Conservation (phyloP, 1,284 basidiomycete genomes). For the Microbotryum silenes-acaulis region DNA sequence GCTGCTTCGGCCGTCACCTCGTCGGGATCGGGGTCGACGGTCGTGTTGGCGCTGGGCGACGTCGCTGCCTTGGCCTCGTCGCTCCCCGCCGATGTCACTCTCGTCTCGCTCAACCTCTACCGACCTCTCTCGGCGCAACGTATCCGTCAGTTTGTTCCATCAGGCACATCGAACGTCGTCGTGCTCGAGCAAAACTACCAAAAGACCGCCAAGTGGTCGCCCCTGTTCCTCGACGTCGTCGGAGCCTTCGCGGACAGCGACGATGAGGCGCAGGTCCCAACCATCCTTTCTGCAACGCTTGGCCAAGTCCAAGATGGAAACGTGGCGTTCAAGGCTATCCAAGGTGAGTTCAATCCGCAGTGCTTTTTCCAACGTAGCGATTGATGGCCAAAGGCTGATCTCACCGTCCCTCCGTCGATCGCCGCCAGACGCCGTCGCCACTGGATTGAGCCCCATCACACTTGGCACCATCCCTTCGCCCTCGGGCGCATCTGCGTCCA, state of each 20-base stretch:
- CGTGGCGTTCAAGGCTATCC: constrained; percentile 39
- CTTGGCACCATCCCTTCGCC: constrained; percentile 37
- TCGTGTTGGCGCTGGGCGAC: constrained; percentile 64
- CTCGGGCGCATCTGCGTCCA: constrained; percentile 34
- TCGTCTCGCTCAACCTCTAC: constrained; percentile 63
- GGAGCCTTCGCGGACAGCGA: constrained; percentile 54
- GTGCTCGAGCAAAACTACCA: constrained; percentile 72
- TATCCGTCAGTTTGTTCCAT: constrained; percentile 58
- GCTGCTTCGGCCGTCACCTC: constrained; percentile 1
- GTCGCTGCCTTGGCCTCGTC: constrained; percentile 40
- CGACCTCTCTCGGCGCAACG: constrained; percentile 63
- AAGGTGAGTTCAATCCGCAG: constrained; percentile 16
- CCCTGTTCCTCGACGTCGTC: constrained; percentile 75
- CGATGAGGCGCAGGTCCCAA: constrained; percentile 43
- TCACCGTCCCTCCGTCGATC: neutral
- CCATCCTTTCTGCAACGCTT: constrained; percentile 56
- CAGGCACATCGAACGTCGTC: constrained; percentile 61
- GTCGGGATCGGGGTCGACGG: constrained; percentile 16
- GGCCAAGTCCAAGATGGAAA: constrained; percentile 48
- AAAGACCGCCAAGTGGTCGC: constrained; percentile 78
- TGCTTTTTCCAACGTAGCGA: neutral
- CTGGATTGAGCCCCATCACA: constrained; percentile 37
- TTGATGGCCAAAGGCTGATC: constrained; percentile 15
- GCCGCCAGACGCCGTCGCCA: constrained; percentile 35
- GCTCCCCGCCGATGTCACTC: constrained; percentile 52